Conservation (phyloP, 345 rosid genomes). For the Aquilaria yunnanensis region DNA sequence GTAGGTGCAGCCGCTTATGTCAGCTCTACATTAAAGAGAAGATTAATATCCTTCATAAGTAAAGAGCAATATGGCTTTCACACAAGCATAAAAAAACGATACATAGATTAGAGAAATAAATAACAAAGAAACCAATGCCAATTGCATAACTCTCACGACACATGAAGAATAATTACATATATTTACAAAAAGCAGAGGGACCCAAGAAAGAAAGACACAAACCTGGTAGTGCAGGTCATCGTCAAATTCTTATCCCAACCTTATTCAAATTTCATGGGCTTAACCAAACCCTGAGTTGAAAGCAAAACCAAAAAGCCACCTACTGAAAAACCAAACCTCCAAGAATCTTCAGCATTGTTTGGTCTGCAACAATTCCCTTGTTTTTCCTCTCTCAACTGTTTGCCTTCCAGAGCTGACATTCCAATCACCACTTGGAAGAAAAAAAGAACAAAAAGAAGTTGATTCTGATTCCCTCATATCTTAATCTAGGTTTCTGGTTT, state of each 20-base stretch:
- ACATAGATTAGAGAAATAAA: no score
- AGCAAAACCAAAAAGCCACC: constrained; percentile 6
- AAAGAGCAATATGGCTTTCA: no score
- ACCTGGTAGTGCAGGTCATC: constrained; percentile 23
- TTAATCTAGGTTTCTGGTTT: constrained; percentile 19
- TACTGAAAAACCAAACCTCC: constrained; percentile 11
- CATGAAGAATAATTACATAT: constrained; percentile 9
- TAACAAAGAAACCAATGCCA: background rate
- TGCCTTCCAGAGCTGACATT: constrained; percentile 17
- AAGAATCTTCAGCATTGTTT: constrained; percentile 18
- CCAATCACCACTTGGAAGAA: constrained; percentile 10
- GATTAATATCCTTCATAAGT: no score
- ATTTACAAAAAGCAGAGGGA: constrained; percentile 14
- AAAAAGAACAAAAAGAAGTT: constrained; percentile 13
- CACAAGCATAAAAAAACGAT: no score
- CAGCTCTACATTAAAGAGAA: no score
- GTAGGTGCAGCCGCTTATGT: no score
- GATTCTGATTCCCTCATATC: background rate
- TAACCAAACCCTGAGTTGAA: background rate
- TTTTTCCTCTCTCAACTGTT: constrained; percentile 1
- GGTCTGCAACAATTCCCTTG: constrained; percentile 6
- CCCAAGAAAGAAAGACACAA: background rate
- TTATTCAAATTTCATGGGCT: constrained; percentile 21
- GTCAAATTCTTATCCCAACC: constrained; percentile 20
- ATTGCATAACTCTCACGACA: background rate